Conservation (phyloP, 2,329 filamentous ascomycete species). For the Penicillium sp. region DNA sequence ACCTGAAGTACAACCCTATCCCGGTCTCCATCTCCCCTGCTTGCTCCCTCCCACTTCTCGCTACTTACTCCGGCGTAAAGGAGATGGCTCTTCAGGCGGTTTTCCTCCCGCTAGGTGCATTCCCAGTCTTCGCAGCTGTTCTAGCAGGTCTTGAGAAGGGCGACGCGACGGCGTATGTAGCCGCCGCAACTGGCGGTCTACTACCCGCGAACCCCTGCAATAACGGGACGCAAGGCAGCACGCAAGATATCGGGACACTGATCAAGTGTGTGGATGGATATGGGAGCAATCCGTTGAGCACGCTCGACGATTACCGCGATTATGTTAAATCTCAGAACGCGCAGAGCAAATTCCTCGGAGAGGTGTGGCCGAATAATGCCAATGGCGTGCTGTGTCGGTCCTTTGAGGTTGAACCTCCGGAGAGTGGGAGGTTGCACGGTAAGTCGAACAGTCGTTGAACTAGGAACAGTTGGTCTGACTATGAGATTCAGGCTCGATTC, state of each 20-base stretch:
- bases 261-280: constrained; percentile 23
- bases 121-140: constrained; percentile 17
- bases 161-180: constrained; percentile 16
- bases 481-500: background rate
- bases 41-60: constrained; percentile 18
- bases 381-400: constrained; percentile 13
- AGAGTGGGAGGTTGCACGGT: constrained; percentile 6
- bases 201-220: constrained; percentile 19
- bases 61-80: constrained; percentile 24
- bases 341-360: constrained; percentile 22
- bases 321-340: constrained; percentile 9
- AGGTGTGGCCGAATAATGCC: constrained; percentile 23
- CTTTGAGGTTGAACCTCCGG: constrained; percentile 14
- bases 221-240: constrained; percentile 14
- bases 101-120: constrained; percentile 10
- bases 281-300: constrained; percentile 6
- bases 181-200: constrained; percentile 2
- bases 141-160: constrained; percentile 20
- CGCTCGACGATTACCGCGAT: constrained; percentile 13
- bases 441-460: background rate
- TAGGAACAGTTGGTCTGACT: background rate
- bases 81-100: constrained; percentile 11
- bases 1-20: constrained; percentile 23
- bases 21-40: constrained; percentile 14
- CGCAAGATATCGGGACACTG: constrained; percentile 10